These are phyloP conservation scores for Talaromyces liani DNA, from an alignment of 495 filamentous ascomycete genomes.

Conservation along the genomic window DNA sequence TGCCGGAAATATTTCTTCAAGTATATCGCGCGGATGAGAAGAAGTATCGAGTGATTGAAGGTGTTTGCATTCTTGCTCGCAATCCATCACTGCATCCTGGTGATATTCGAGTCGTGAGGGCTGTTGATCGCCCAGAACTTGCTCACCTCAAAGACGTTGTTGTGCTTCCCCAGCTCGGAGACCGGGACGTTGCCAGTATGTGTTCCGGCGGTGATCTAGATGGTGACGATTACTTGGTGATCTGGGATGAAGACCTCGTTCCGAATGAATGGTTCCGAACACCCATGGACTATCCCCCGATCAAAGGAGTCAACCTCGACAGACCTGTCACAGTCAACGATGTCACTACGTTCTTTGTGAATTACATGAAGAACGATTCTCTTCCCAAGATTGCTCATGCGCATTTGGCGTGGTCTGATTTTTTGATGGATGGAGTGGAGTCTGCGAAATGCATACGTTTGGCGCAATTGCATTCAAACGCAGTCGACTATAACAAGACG, in stretches of 20 bases:
- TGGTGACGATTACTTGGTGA: constrained; percentile 90
- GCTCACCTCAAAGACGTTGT: constrained; percentile 75
- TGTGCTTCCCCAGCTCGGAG: constrained; percentile 77
- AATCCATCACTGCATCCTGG: constrained; percentile 95
- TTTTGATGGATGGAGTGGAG: constrained; percentile 52
- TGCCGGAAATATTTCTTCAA: constrained; percentile 90
- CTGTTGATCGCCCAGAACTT: constrained; percentile 67
- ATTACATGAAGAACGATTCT: constrained; percentile 87
- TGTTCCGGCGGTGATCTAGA: constrained; percentile 95
- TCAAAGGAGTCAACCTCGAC: constrained; percentile 41
- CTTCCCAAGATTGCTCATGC: constrained; percentile 74
- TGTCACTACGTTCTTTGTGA: constrained; percentile 79
- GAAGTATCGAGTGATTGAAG: constrained; percentile 59
- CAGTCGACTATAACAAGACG: constrained; percentile 93
- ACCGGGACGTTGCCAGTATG: constrained; percentile 83
- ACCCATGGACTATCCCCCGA: constrained; percentile 66
- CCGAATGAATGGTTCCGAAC: constrained; percentile 59
- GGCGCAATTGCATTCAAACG: constrained; percentile 76
- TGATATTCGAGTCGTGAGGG: constrained; percentile 80
- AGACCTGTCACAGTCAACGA: constrained; percentile 58
- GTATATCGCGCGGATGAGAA: constrained; percentile 48
- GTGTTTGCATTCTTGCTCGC: constrained; percentile 75
- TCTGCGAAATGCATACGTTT: constrained; percentile 65
- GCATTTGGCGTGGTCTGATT: constrained; percentile 75
- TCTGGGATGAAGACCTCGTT: constrained; percentile 79